Evolutionary conservation across 331 rosid species (phyloP).

Genomic region (Acacia concinna): DNA sequence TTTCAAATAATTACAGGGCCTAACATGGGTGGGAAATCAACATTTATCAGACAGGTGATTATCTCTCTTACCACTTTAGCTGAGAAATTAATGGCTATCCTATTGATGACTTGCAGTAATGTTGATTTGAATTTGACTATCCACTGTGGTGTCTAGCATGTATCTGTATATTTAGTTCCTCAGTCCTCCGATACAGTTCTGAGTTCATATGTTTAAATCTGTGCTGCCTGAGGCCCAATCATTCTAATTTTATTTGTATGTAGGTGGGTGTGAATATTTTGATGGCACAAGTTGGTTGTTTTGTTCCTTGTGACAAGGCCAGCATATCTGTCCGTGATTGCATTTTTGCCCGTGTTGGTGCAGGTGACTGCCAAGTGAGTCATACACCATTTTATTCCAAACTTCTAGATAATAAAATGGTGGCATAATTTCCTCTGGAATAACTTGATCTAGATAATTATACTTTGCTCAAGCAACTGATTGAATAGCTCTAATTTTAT

Average conservation of each 20-base stretch:
- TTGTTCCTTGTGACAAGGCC: constrained; percentile 90
- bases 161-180: constrained; percentile 13
- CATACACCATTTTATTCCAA: constrained; percentile 1
- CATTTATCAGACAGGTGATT: constrained; percentile 91
- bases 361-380: constrained; percentile 98
- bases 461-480: neutral
- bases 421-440: constrained; percentile 12
- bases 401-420: neutral
- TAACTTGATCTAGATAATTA: constrained; percentile 16
- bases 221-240: constrained; percentile 19
- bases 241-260: constrained; percentile 24
- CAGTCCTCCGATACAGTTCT: constrained; percentile 6
- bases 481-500: constrained; percentile 11
- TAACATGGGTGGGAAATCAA: constrained; percentile 99
- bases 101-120: constrained; percentile 8
- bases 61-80: constrained; percentile 28
- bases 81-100: constrained; percentile 19
- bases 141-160: constrained; percentile 21
- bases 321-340: constrained; percentile 92
- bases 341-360: constrained; percentile 96
- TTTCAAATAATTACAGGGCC: constrained; percentile 96
- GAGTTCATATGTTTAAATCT: constrained; percentile 13
- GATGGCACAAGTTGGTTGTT: constrained; percentile 97
- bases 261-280: constrained; percentile 93
- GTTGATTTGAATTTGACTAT: constrained; percentile 19